A percentile compares a stretch with the other conserved stretches of the same genome.
Evolutionary conservation across 2,329 filamentous ascomycete genomes (phyloP).

Genomic region (Epichloe baconii): DNA sequence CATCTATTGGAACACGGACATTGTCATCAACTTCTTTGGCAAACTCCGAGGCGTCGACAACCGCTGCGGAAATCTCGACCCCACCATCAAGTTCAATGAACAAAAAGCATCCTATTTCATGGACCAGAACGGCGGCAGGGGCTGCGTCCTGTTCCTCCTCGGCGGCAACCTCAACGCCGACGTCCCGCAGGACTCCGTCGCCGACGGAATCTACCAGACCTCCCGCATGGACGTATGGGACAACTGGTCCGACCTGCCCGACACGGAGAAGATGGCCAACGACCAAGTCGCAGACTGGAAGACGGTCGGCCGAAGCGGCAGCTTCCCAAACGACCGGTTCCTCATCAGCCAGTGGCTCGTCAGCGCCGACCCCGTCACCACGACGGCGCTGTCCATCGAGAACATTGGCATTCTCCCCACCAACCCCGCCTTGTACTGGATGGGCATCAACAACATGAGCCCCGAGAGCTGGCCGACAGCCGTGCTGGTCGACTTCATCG

Average conservation of each 20-base stretch:
- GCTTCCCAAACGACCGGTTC: conserved; percentile 12
- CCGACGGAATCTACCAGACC: conserved; percentile 18
- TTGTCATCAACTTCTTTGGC: conserved; percentile 29
- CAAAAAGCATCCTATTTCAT: conserved; percentile 17
- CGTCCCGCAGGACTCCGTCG: conserved; percentile 12
- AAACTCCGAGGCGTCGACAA: conserved; percentile 28
- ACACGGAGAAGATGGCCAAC: conserved; percentile 13
- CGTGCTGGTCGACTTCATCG: conserved; percentile 19
- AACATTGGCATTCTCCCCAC: conserved; percentile 18
- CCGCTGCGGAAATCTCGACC: conserved; percentile 20
- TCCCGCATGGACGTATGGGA: conserved; percentile 14
- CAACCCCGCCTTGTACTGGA: conserved; percentile 23
- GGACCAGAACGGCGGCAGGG: conserved; percentile 18
- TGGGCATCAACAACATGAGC: conserved; percentile 16
- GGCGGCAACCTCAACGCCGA: conserved; percentile 11
- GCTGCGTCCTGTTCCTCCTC: conserved; percentile 21
- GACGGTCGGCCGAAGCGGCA: conserved; percentile 9
- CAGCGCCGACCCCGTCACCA: conserved; percentile 14
- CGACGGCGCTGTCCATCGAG: conserved; percentile 15
- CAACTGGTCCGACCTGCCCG: conserved; percentile 18
- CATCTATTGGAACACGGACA: conserved; percentile 22
- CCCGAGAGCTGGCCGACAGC: conserved; percentile 19
- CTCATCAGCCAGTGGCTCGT: conserved; percentile 21
- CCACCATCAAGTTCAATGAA: conserved; percentile 12
- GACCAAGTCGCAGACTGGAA: conserved; percentile 13